Evolutionary conservation across 345 rosid genomes (phyloP), one percentile per base, ranked within the genome.

Genomic region (Erucastrum elatum): DNA sequence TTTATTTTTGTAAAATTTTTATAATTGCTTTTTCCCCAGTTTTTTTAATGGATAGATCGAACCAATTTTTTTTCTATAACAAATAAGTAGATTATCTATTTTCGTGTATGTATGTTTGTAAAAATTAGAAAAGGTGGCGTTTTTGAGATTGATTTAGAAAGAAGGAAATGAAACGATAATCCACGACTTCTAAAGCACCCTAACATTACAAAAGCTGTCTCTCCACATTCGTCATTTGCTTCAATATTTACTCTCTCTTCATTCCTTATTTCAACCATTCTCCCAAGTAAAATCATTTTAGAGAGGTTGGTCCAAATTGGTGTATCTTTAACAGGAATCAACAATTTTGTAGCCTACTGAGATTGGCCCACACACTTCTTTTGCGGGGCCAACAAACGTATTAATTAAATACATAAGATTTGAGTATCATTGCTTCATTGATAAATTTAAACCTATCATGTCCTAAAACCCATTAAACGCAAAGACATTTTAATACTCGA

Each of bases 121-220:
- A 29, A 39, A 17, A 56, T 3, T 31, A 59, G 51, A 31, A 41
- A 72, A 56, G 68, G 49, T 69, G 74, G 62, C 46, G 8, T 41
- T 76, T 73, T 70, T 72, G 66, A 34, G 75, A 55, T 68, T 63
- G 79, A 80, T 80, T 74, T 62, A 37, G 59, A 68, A 62, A 58
- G 7, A 79, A 74, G 82, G 75, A 53, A 74, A 63, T 59, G 2
- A 51, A 68, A 79, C 51, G 66, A 9, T 39, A 49, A 49, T 10
- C 39, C 53, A 53, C 66, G 75, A 80, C 79, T 80, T 80, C 60
- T 35, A 80, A 74, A 79, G 82, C 81, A 78, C 76, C 72, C 76
- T 71, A 78, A 71, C 78, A 74, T 79, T 72, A 49, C 64, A 27
- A 78, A 51, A 72, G 63, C 62, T 78, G 81, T 64, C 77, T 66